Base-by-base conservation (phyloP, 176 grass and related monocot species). In the Musa beccarii region DNA sequence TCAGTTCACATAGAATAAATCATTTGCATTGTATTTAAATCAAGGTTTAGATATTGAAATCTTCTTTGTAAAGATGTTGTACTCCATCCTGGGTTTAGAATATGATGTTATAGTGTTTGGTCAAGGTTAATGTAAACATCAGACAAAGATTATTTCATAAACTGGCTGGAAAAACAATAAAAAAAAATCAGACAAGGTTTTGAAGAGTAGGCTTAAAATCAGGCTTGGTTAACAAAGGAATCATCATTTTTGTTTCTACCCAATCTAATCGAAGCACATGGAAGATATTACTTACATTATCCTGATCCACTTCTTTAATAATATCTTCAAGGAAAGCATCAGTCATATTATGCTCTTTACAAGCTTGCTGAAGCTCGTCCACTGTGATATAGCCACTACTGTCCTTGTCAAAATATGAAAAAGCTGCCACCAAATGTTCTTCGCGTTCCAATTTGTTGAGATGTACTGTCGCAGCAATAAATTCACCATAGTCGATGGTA, bases 271-370 rank as follows among this genome's bases (percentile, higher is more conserved):
- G 10, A 17, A 25, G 43, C 12, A n/a, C 23, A 16, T 49, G 7
- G 4, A 70, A 49, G 17, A 70, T 5, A 50, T 10, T 12, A 86
- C 90, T 93, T 91, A 98, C 94, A 81, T 98, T 98, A 84, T 98
- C 91, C 69, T 98, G 90, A 77, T 98, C 94, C 73, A 73, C 80
- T 89, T 98, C 94, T 9, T 98, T 98, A 73, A 98, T 93, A 59
- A 92, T 89, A 74, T 98, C 94, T 11, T 98, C 94, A 72, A 98
- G 88, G 84, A 98, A 98, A 84, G 83, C 90, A 89, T 98, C 94
- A 23, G 94, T 84, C 94, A 97, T 93, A 80, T 97, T 97, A n/a
- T 97, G 94, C 78, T 97, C 94, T 77, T 82, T 80, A 82, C 94
- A 97, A 86, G 94, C 88, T 90, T 85, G 80, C 83, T 97, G 90